Base-by-base conservation (phyloP, 1,284 basidiomycete species). In the Malassezia pachydermatis region DNA sequence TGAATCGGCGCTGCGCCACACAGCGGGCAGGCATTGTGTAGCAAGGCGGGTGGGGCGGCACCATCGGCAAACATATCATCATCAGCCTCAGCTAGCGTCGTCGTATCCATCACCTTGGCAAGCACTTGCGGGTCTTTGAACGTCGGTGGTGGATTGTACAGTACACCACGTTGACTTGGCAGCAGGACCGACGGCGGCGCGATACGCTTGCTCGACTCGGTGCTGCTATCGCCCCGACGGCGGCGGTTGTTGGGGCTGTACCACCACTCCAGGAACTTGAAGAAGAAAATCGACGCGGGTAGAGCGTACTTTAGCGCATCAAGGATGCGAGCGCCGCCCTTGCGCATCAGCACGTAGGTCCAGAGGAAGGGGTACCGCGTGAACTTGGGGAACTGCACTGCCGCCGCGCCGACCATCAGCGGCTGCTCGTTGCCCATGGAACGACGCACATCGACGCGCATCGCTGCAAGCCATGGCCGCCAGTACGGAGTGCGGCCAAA, bases 231-330 rank as follows among this genome's bases (percentile, higher is more conserved):
- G 79, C n/a, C 49, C 10, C 71, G 58, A 1, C 63, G 55, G 7
- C 65, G 48, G 0, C 90, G 89, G 2, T 90, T 95, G 24, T 81
- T 80, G 8, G 90, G 86, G 14, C 88, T 92, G 73, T 96, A 98
- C 90, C 94, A 98, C 90, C 94, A 99, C 74, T 98, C 89, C 25
- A 95, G 77, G 73, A 98, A 92, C 73, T 94, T 95, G 76, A 99
- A 79, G 70, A 88, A 84, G 73, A 99, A 94, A 54, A 99, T 90
- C 28, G 88, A 83, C 3, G 86, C 85, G 2, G 94, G 88, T 9
- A 94, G 79, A 13, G 90, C 78, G 37, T 92, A 76, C 58, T 84
- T 82, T 38, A 90, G 76, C 2, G 53, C 57, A 45, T 74, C 73
- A 37, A 72, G 63, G 13, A 62, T 29, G 22, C 52, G 20, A 10